These are phyloP conservation scores for Cordyceps pruinosa DNA, from an alignment of 2,329 filamentous ascomycete genomes.

Conservation along the genomic window DNA sequence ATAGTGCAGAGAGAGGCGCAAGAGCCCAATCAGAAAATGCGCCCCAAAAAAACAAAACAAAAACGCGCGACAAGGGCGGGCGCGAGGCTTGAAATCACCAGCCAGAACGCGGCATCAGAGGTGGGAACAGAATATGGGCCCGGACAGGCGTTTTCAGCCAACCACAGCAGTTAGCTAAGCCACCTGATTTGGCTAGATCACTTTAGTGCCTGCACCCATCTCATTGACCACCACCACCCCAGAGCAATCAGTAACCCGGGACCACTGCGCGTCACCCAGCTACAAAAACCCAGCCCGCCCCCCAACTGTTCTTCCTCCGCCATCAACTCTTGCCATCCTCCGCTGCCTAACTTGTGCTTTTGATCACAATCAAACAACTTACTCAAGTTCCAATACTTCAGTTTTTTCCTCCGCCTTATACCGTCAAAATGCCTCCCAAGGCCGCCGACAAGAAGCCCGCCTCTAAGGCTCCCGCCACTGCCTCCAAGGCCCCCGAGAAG, in stretches of 20 bases:
- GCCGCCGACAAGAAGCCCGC: conserved; percentile 98
- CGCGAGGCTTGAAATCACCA: conserved; percentile 7
- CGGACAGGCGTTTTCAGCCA: not conserved
- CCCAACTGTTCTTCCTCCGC: conserved; percentile 41
- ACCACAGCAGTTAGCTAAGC: conserved; percentile 2
- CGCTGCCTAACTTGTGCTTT: conserved; percentile 26
- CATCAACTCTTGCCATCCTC: conserved; percentile 38
- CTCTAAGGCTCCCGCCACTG: conserved; percentile 84
- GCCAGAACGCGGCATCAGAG: not conserved
- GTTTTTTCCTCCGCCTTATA: conserved; percentile 17
- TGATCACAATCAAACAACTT: conserved; percentile 13
- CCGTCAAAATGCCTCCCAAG: conserved; percentile 87
- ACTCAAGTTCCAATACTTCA: conserved; percentile 15
- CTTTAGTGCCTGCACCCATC: conserved; percentile 6
- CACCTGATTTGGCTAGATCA: conserved; percentile 14
- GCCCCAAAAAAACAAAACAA: conserved; percentile 10
- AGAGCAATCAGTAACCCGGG: conserved; percentile 51
- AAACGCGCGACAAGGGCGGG: conserved; percentile 11
- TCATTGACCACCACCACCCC: conserved; percentile 11
- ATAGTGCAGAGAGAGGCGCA: not conserved
- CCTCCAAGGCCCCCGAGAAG: conserved; percentile 73
- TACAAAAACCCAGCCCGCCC: conserved; percentile 53
- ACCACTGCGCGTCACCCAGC: conserved; percentile 45
- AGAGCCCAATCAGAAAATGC: conserved; percentile 15
- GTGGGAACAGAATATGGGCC: conserved; percentile 1